Evolutionary conservation across 1,139 yeast species (phyloP), one percentile per base, ranked within the genome.

Genomic region (Debaryomyces coudertii): DNA sequence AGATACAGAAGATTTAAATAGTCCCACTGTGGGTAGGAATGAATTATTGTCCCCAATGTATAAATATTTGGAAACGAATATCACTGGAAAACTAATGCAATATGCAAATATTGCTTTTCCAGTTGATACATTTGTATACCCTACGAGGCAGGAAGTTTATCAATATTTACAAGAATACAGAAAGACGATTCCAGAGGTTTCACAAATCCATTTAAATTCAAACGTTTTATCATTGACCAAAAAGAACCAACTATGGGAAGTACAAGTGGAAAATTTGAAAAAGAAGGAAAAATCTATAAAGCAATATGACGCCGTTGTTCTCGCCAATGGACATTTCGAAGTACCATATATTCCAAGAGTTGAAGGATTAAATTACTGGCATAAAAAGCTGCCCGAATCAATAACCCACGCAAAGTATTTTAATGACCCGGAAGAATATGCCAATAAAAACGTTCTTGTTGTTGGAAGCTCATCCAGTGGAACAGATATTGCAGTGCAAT

Each of bases 251-350:
- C 47, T 43, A 25, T 66, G 71, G 71, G 33, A 47, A 2, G 42
- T 61, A 15, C 40, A 43, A 5, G 46, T 48, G 5, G 53, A 54
- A 9, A 47, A 53, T 49, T 40, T 53, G 40, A 29, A 23, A 5
- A 29, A 22, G 16, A 40, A 22, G 18, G 36, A 25, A 12, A 27
- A n/a, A 3, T 8, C 45, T 1, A 41, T 50, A 14, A 53, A 52
- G 15, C 40, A 45, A n/a, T 77, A 74, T 53, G 82, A 77, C 55
- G 74, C 73, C 9, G 68, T 77, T 14, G 61, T 76, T 28, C 61
- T 77, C 15, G 79, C 80, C 11, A 76, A 72, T 52, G 82, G 82
- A 7, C 83, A 78, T 58, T 75, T 71, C 48, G 74, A 73, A 43
- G 54, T 61, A 3, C 80, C 82, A 0, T 72, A 54, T 47, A 66